phyloP scores from a whole-genome alignment of 1,139 yeast species.

The Pichia sp. region DNA sequence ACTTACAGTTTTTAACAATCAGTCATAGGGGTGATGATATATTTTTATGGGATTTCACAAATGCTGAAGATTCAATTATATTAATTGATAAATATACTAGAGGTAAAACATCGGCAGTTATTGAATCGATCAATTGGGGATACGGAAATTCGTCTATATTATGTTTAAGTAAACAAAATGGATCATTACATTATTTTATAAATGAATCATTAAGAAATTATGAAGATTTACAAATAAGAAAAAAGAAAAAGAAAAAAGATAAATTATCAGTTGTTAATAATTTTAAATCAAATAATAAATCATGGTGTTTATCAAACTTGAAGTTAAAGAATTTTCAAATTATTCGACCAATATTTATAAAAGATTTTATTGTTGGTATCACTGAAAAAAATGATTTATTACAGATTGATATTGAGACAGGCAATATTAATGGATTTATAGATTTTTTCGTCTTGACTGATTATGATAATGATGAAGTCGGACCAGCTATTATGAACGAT shows the following conservation, averaged over 20 bases:
- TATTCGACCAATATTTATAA: slow-evolving; percentile 3
- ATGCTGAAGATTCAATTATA: slow-evolving; percentile 44
- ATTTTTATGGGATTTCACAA: slow-evolving; percentile 59
- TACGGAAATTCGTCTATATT: slow-evolving; percentile 41
- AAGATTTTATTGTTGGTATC: slow-evolving; percentile 7
- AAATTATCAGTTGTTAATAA: not conserved
- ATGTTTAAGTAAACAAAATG: slow-evolving; percentile 48
- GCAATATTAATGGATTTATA: slow-evolving; percentile 10
- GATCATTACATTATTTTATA: slow-evolving; percentile 59
- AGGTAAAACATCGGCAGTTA: slow-evolving; percentile 57
- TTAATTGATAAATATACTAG: slow-evolving; percentile 55
- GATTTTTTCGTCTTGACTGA: not conserved
- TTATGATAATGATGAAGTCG: not conserved
- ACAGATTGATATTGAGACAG: slow-evolving; percentile 15
- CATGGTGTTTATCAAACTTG: slow-evolving; percentile 32
- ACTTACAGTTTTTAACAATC: slow-evolving; percentile 51
- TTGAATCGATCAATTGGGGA: slow-evolving; percentile 52
- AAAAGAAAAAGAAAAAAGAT: not conserved
- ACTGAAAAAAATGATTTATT: slow-evolving; percentile 16
- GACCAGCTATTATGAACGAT: not conserved
- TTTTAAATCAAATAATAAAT: slow-evolving; percentile 9
- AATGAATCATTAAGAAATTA: slow-evolving; percentile 23
- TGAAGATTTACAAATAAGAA: slow-evolving; percentile 5
- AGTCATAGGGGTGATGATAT: slow-evolving; percentile 56
- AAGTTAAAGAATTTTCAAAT: slow-evolving; percentile 15